Conservation (phyloP, 2,329 filamentous ascomycete genomes). For the Ophiostoma quercus region DNA sequence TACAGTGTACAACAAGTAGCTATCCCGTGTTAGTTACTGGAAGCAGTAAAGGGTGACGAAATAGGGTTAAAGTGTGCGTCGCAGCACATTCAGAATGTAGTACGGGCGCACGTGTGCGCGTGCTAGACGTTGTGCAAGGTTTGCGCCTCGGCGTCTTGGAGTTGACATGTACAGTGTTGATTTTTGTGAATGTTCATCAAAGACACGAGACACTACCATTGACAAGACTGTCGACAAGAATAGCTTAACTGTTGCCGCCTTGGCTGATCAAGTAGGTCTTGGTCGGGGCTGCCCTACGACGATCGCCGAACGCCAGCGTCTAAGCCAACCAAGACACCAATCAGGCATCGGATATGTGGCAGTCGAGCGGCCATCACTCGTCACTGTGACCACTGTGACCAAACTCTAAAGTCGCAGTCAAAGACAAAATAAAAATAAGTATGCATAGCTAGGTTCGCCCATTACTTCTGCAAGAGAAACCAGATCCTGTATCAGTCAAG, state of each 20-base stretch:
- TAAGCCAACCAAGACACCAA: neutral
- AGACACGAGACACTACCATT: too few relatives aligned
- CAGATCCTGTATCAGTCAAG: slow-evolving; percentile 4
- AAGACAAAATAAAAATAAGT: neutral
- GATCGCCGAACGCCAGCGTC: neutral
- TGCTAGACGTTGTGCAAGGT: neutral
- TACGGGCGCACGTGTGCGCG: neutral
- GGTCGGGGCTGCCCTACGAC: neutral
- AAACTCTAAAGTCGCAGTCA: neutral
- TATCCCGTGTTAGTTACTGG: neutral
- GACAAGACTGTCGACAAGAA: neutral
- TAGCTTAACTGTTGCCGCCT: neutral
- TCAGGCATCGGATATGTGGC: neutral
- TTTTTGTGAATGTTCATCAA: neutral
- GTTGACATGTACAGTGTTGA: neutral
- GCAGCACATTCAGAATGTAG: neutral
- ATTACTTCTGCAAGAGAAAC: slow-evolving; percentile 4
- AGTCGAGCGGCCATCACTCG: neutral
- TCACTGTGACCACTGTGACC: neutral
- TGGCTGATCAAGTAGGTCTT: neutral
- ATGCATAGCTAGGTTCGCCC: neutral
- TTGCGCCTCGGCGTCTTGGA: neutral
- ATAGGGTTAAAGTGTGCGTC: neutral
- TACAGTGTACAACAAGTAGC: neutral
- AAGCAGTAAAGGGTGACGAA: neutral